Conservation (phyloP, 192 early-diverging fungal genomes). For the Coemansia sp. region DNA sequence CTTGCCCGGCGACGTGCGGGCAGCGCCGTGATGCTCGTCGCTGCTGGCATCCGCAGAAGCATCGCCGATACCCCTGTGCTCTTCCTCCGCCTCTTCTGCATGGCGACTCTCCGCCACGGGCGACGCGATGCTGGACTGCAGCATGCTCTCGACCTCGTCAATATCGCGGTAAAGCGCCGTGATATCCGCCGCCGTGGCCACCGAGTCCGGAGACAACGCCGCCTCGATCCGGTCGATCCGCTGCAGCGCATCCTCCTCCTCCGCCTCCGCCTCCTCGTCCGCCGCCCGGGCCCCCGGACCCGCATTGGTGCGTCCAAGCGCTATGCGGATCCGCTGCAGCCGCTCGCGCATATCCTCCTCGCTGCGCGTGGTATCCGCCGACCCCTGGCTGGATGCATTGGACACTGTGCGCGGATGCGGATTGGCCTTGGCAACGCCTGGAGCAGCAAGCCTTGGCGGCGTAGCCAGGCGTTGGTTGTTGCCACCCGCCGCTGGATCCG, state of each 20-base stretch:
- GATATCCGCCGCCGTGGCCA: constrained; percentile 18
- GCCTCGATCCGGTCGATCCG: constrained; percentile 22
- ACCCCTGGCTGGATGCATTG: constrained; percentile 23
- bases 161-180: constrained; percentile 33
- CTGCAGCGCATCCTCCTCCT: constrained; percentile 6
- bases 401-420: constrained; percentile 19
- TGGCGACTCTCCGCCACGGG: constrained; percentile 2
- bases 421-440: too few relatives aligned
- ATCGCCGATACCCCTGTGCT: constrained; percentile 1
- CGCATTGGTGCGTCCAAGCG: constrained; percentile 5
- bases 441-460: too few relatives aligned
- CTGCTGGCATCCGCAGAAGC: constrained; percentile 13
- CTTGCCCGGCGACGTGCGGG: constrained; percentile 19
- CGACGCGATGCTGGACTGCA: constrained; percentile 25
- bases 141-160: constrained; percentile 36
- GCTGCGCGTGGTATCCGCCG: constrained; percentile 25
- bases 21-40: background rate
- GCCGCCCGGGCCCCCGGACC: background rate
- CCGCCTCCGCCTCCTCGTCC: background rate
- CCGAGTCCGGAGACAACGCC: constrained; percentile 15
- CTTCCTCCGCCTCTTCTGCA: background rate
- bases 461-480: too few relatives aligned
- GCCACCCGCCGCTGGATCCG: background rate
- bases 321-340: constrained; percentile 42
- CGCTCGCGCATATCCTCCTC: constrained; percentile 48